Conservation (phyloP, 2,329 filamentous ascomycete genomes). For the Chaetomium strumarium region DNA sequence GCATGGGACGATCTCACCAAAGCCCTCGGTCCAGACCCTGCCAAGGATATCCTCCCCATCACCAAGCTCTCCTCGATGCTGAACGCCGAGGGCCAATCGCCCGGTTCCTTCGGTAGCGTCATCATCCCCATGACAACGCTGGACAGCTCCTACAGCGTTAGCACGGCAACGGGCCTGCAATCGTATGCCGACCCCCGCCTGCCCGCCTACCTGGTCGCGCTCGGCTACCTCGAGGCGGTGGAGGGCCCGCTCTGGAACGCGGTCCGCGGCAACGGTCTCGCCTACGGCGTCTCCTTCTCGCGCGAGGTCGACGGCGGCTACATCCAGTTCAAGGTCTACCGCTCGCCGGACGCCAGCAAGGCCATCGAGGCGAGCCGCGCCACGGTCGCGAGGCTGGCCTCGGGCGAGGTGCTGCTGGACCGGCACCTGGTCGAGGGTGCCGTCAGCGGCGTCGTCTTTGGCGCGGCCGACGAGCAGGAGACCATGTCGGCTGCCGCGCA, state of each 20-base stretch:
- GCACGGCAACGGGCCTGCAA: conserved; percentile 66
- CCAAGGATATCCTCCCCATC: conserved; percentile 60
- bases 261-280: conserved; percentile 86
- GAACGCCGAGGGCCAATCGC: conserved; percentile 65
- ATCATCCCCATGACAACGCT: conserved; percentile 87
- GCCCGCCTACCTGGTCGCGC: conserved; percentile 79
- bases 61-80: conserved; percentile 65
- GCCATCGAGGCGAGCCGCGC: conserved; percentile 73
- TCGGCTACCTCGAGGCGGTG: conserved; percentile 85
- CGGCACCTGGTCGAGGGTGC: conserved; percentile 80
- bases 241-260: conserved; percentile 94
- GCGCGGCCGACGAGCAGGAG: conserved; percentile 80
- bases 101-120: conserved; percentile 67
- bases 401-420: conserved; percentile 68
- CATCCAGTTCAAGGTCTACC: conserved; percentile 79
- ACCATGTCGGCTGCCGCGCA: conserved; percentile 78
- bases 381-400: conserved; percentile 68
- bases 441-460: conserved; percentile 81
- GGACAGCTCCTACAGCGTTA: conserved; percentile 83
- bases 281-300: conserved; percentile 79
- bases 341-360: conserved; percentile 82
- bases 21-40: conserved; percentile 39
- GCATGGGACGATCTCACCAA: conserved; percentile 66
- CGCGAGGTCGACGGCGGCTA: conserved; percentile 74
- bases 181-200: conserved; percentile 72